phyloP scores from a whole-genome alignment of 148 eudicot genomes.

The Silene conica region DNA sequence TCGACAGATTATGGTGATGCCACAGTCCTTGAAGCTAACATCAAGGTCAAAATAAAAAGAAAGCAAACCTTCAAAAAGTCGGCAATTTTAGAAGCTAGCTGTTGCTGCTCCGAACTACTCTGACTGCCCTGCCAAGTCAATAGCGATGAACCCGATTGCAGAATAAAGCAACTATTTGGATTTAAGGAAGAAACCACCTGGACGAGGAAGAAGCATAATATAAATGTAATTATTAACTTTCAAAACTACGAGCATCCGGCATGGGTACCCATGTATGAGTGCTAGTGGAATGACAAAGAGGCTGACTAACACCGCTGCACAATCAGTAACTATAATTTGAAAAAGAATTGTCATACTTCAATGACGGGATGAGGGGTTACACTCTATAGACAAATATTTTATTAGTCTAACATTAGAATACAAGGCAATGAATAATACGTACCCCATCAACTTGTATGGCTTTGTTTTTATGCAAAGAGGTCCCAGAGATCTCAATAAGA shows the following conservation, averaged over 20 bases:
- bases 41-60: not conserved
- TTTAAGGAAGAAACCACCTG: slow-evolving; percentile 85
- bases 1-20: not conserved
- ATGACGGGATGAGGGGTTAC: not conserved
- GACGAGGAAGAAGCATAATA: not conserved
- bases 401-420: not conserved
- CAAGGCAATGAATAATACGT: slow-evolving; percentile 16
- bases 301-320: not conserved
- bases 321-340: not conserved
- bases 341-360: not conserved
- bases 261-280: too few species aligned
- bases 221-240: not conserved
- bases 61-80: slow-evolving; percentile 73
- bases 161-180: slow-evolving; percentile 73
- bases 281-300: not conserved
- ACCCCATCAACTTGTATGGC: slow-evolving; percentile 91
- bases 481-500: slow-evolving; percentile 76
- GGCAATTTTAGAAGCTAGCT: slow-evolving; percentile 71
- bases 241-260: not conserved
- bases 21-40: not conserved
- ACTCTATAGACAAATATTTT: not conserved
- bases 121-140: slow-evolving; percentile 93
- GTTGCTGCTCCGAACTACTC: slow-evolving; percentile 89
- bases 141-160: slow-evolving; percentile 74
- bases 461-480: slow-evolving; percentile 78